A percentile compares a stretch with the other conserved stretches of the same genome.
Evolutionary conservation across 2,329 filamentous ascomycete species (phyloP).

Genomic region (Zasmidium citrigriseum): DNA sequence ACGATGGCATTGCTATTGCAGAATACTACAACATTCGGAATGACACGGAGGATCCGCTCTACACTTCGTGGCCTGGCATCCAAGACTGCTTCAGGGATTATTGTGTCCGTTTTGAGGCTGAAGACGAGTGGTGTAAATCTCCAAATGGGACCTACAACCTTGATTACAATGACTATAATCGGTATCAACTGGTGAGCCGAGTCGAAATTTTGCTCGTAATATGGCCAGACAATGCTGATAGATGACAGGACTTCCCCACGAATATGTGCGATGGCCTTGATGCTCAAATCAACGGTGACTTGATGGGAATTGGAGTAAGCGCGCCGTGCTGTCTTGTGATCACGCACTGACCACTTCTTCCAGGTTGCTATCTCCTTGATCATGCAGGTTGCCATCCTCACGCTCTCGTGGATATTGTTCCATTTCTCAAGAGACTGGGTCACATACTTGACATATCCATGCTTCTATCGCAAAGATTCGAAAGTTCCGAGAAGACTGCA

Average conservation of each 20-base stretch:
- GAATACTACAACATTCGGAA: neutral
- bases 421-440: neutral
- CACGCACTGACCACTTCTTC: neutral
- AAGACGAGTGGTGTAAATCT: neutral
- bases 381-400: conserved; percentile 17
- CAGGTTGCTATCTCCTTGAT: conserved; percentile 21
- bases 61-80: neutral
- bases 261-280: conserved; percentile 12
- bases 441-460: neutral
- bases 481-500: neutral
- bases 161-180: neutral
- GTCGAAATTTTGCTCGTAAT: too few relatives aligned
- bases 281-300: conserved; percentile 18
- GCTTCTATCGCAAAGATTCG: neutral
- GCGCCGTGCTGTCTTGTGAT: too few relatives aligned
- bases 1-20: neutral
- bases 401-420: conserved; percentile 9
- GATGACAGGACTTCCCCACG: neutral
- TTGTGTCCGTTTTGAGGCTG: neutral
- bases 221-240: neutral
- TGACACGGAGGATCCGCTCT: neutral
- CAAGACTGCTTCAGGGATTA: neutral
- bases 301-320: conserved; percentile 12
- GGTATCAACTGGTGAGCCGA: neutral
- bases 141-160: neutral